Conservation (phyloP, 352 stramenopile species). For the Globisporangium recalcitrans region DNA sequence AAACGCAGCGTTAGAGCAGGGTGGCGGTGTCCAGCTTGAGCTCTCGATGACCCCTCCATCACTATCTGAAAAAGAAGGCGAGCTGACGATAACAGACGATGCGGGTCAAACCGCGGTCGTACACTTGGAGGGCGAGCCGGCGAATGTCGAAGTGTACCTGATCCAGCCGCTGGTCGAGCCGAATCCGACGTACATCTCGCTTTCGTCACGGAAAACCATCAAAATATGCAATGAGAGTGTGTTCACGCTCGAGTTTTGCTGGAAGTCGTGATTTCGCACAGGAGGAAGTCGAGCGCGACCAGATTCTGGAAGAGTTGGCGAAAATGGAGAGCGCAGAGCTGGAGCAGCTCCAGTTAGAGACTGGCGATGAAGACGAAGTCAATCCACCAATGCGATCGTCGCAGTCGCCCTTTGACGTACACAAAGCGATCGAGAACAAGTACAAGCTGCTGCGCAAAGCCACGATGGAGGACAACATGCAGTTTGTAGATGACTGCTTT, state of each 20-base stretch:
- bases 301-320: conserved; percentile 80
- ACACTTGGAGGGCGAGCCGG: conserved; percentile 55
- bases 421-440: conserved; percentile 83
- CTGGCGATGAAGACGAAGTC: conserved; percentile 14
- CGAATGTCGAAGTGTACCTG: conserved; percentile 90
- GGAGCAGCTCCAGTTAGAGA: conserved; percentile 61
- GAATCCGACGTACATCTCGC: conserved; percentile 88
- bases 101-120: conserved; percentile 71
- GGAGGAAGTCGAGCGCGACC: conserved; percentile 80
- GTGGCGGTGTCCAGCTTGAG: conserved; percentile 74
- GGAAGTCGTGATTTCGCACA: conserved; percentile 82
- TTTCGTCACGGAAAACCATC: conserved; percentile 85
- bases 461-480: conserved; percentile 87
- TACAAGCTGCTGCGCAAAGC: conserved; percentile 89
- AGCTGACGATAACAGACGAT: conserved; percentile 83
- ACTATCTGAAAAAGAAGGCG: conserved; percentile 44
- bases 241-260: conserved; percentile 88
- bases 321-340: conserved; percentile 71
- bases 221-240: conserved; percentile 93
- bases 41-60: conserved; percentile 43
- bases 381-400: conserved; percentile 18
- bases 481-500: conserved; percentile 94
- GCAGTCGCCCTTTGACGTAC: conserved; percentile 52
- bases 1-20: conserved; percentile 57
- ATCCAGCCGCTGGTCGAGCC: conserved; percentile 80